Percentiles rank a stretch among this genome's conserved stretches.
These are phyloP conservation scores for Tolypocladium guangdongense DNA, from an alignment of 2,329 filamentous ascomycete species.

Conservation along the genomic window DNA sequence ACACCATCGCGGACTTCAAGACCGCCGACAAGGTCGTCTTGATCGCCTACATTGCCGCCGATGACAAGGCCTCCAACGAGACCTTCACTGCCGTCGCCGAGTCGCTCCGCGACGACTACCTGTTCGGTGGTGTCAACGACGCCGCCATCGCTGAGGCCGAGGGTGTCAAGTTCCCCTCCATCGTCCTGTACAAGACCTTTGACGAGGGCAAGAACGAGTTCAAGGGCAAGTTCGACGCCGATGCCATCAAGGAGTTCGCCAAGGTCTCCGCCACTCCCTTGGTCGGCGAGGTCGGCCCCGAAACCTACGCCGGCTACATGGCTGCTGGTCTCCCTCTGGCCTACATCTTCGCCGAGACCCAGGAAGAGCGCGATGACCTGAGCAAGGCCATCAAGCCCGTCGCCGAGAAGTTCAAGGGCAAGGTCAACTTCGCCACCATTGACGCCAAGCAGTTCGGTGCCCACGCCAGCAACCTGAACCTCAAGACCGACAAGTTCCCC, in stretches of 20 bases:
- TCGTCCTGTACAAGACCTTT: constrained; percentile 95
- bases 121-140: constrained; percentile 84
- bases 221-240: constrained; percentile 66
- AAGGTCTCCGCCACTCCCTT: constrained; percentile 79
- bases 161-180: constrained; percentile 73
- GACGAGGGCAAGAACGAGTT: constrained; percentile 91
- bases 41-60: constrained; percentile 72
- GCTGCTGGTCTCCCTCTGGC: constrained; percentile 81
- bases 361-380: constrained; percentile 77
- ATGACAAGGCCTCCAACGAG: constrained; percentile 78
- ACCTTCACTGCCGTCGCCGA: constrained; percentile 67
- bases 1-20: constrained; percentile 92
- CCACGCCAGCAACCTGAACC: constrained; percentile 93
- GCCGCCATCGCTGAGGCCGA: constrained; percentile 77
- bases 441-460: constrained; percentile 90
- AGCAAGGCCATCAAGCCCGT: constrained; percentile 70
- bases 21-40: constrained; percentile 93
- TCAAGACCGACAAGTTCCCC: constrained; percentile 89
- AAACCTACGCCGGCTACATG: constrained; percentile 96
- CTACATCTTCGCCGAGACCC: constrained; percentile 92
- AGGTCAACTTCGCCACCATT: constrained; percentile 96
- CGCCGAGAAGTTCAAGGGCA: constrained; percentile 85
- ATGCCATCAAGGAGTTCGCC: constrained; percentile 71
- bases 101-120: constrained; percentile 75
- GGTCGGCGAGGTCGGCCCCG: constrained; percentile 90